These are phyloP conservation scores for Ogataea hybrid DNA, from an alignment of 1,139 yeast species.

Conservation along the genomic window DNA sequence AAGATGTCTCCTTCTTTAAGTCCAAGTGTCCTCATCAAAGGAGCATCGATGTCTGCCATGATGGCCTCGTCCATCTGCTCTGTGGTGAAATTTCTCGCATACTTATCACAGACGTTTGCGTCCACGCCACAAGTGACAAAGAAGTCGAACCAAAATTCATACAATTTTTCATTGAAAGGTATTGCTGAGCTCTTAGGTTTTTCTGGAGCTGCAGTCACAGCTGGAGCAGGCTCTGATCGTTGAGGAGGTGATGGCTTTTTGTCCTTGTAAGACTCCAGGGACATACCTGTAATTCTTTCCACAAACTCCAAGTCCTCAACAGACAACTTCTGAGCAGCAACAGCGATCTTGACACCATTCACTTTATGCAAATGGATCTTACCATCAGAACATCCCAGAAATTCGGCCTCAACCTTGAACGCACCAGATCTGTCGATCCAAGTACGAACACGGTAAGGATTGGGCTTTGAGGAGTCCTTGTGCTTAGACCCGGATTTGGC, in stretches of 20 bases:
- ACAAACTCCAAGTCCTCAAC: conserved; percentile 87
- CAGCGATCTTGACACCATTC: conserved; percentile 97
- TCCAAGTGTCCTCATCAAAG: conserved; percentile 85
- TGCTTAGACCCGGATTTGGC: conserved; percentile 23
- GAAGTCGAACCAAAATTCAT: conserved; percentile 96
- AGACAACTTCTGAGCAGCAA: conserved; percentile 81
- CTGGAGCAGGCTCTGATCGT: conserved; percentile 10
- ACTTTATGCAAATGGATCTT: conserved; percentile 91
- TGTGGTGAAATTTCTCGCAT: conserved; percentile 77
- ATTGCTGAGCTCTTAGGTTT: conserved; percentile 14
- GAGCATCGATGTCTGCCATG: conserved; percentile 74
- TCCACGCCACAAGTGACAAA: conserved; percentile 93
- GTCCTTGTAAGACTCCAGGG: conserved; percentile 56
- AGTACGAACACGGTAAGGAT: conserved; percentile 79
- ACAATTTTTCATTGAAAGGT: conserved; percentile 43
- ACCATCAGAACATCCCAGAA: conserved; percentile 90
- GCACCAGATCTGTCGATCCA: conserved; percentile 97
- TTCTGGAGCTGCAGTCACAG: conserved; percentile 5
- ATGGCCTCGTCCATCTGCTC: conserved; percentile 93
- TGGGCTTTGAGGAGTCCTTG: conserved; percentile 56
- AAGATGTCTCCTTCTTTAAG: conserved; percentile 94
- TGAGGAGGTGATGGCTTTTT: conserved; percentile 11
- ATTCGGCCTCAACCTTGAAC: conserved; percentile 95
- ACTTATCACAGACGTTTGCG: conserved; percentile 90
- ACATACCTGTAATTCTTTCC: conserved; percentile 82